phyloP scores from a whole-genome alignment of 1,284 basidiomycete species.

The Fomitopsis pinicola region DNA sequence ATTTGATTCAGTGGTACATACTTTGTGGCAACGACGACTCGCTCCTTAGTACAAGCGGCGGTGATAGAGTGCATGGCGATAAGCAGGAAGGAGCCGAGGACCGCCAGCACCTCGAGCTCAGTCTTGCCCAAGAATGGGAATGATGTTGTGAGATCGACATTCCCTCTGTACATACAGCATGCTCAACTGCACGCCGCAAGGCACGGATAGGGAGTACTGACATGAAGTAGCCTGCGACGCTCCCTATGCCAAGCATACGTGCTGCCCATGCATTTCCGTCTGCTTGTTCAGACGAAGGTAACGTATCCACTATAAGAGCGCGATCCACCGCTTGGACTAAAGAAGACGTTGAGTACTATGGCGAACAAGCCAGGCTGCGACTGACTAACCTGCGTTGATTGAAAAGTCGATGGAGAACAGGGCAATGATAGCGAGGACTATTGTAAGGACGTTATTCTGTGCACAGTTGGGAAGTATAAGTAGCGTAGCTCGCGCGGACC shows the following conservation, averaged over 20 bases:
- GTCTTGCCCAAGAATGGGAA: conserved; percentile 73
- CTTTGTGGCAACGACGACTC: conserved; percentile 57
- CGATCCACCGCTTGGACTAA: conserved; percentile 81
- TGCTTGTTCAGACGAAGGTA: conserved; percentile 72
- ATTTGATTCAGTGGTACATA: conserved; percentile 16
- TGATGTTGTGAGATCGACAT: conserved; percentile 61
- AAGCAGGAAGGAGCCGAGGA: conserved; percentile 51
- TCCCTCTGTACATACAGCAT: conserved; percentile 45
- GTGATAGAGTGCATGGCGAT: conserved; percentile 54
- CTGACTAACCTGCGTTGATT: conserved; percentile 73
- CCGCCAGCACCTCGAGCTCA: conserved; percentile 74
- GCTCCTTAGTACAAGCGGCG: conserved; percentile 69
- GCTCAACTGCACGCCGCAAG: neutral
- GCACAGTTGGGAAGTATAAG: neutral
- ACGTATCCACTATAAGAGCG: conserved; percentile 71
- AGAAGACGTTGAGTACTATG: neutral
- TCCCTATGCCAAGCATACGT: conserved; percentile 80
- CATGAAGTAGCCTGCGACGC: conserved; percentile 85
- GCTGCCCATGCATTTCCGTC: conserved; percentile 95
- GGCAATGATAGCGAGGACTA: conserved; percentile 78
- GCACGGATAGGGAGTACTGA: conserved; percentile 35
- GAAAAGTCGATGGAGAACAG: conserved; percentile 93
- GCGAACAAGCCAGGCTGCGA: neutral
- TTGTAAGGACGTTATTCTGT: conserved; percentile 64
- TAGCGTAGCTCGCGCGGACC: neutral